Evolutionary conservation across 768 basidiomycete species (phyloP), one percentile per base, ranked within the genome.

Genomic region (Mrakia gelida): DNA sequence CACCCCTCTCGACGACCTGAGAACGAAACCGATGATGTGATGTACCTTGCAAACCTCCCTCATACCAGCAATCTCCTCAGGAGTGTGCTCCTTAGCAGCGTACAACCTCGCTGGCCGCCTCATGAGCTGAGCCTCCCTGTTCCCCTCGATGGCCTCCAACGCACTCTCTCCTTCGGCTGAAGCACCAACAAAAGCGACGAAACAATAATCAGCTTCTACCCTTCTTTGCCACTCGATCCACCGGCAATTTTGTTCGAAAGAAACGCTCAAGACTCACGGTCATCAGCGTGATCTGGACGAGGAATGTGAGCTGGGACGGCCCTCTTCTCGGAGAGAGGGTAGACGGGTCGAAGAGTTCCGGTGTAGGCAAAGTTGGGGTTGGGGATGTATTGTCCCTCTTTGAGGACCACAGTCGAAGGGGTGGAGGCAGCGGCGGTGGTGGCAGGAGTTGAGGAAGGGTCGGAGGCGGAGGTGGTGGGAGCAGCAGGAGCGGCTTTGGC

Each of bases 51-150:
- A 96, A 16, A 89, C 93, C 5, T 86, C 89, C 79, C 92, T 88
- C 94, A 98, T 96, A 82, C 91, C 95, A 80, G 92, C 91, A 75
- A 93, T 92, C 84, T 96, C 93, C 81, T 92, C 90, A 18, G 85
- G 82, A 75, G 84, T 89, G 75, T 95, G 86, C 32, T 82, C 80
- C 84, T 85, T 77, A 89, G 92, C 77, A 84, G 77, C 77, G 28
- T 78, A 78, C 54, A 78, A 18, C 68, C 77, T 41, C 85, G 61
- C 90, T 1, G 78, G 73, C 45, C 68, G 67, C 28, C 75, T 32
- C 78, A 78, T 68, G n/a, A 63, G 34, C 23, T 43, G 16, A 10
- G 77, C 71, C 59, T 79, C 75, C 43, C 68, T n/a, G 59, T 75
- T 71, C 18, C 32, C 91, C 92, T 84, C 71, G 82, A 79, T 81